Evolutionary conservation across 495 filamentous ascomycete species (phyloP).

Genomic region (Podospora conica): DNA sequence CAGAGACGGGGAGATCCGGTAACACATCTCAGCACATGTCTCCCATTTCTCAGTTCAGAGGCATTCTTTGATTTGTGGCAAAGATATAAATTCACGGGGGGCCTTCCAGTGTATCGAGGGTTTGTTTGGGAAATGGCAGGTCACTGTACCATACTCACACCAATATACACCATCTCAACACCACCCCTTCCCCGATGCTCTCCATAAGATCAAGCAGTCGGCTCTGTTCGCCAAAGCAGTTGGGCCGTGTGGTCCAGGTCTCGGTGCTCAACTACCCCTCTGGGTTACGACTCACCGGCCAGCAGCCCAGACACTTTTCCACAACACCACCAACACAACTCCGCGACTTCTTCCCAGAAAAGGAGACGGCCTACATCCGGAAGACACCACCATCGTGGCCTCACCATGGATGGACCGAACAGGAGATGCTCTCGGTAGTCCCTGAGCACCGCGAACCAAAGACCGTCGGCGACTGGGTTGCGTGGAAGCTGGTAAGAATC

Average conservation of each 20-base stretch:
- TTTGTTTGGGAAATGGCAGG: not conserved
- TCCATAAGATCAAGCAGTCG: constrained; percentile 22
- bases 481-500: constrained; percentile 38
- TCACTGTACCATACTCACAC: not conserved
- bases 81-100: not conserved
- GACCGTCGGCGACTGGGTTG: constrained; percentile 38
- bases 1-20: constrained; percentile 6
- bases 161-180: not conserved
- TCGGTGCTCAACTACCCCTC: constrained; percentile 24
- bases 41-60: not conserved
- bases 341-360: constrained; percentile 42
- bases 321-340: constrained; percentile 34
- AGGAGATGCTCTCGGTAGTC: constrained; percentile 40
- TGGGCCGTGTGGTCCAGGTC: constrained; percentile 26
- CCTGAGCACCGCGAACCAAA: constrained; percentile 33
- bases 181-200: constrained; percentile 18
- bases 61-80: not conserved
- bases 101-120: not conserved
- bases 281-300: constrained; percentile 18
- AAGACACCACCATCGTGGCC: constrained; percentile 57
- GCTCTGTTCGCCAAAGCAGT: constrained; percentile 31
- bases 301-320: constrained; percentile 30
- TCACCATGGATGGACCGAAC: constrained; percentile 55
- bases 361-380: constrained; percentile 42
- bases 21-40: not conserved